Evolutionary conservation across 208 protist genomes (phyloP).

Genomic region (Wallacemonas rigidus): DNA sequence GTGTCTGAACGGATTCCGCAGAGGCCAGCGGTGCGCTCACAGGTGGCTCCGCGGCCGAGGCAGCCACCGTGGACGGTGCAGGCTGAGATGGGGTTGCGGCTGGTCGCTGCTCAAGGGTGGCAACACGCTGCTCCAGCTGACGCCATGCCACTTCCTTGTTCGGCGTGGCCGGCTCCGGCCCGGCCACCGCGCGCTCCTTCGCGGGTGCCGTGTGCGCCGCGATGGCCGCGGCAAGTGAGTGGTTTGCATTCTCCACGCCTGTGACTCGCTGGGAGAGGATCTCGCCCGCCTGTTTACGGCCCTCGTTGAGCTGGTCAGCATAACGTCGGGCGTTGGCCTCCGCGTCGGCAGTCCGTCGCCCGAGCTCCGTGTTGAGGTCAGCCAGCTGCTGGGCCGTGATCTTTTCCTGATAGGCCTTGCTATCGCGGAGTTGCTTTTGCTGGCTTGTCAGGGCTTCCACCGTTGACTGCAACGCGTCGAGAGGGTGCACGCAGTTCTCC

Average conservation of each 20-base stretch:
- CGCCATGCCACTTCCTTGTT: background rate
- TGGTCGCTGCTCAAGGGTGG: background rate
- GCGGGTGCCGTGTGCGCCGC: background rate
- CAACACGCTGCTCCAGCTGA: background rate
- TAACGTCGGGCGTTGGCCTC: conserved; percentile 9
- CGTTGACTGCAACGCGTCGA: background rate
- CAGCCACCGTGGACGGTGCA: background rate
- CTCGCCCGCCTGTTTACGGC: background rate
- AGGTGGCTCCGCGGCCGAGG: background rate
- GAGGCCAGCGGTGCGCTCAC: background rate
- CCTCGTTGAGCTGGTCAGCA: background rate
- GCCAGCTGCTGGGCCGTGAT: conserved; percentile 18
- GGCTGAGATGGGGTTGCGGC: background rate
- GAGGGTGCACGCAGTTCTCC: background rate
- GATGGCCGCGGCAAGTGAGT: background rate
- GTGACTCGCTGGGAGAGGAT: conserved; percentile 4
- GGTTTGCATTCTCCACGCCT: background rate
- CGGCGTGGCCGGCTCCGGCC: no score
- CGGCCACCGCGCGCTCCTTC: background rate
- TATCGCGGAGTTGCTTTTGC: conserved; percentile 16
- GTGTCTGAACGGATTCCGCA: background rate
- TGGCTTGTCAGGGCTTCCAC: background rate
- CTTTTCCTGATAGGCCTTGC: conserved; percentile 22
- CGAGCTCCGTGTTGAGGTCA: conserved; percentile 10
- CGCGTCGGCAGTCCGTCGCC: background rate